Evolutionary conservation across 2,329 filamentous ascomycete species (phyloP).

Genomic region (Arthrinium phaeospermum): DNA sequence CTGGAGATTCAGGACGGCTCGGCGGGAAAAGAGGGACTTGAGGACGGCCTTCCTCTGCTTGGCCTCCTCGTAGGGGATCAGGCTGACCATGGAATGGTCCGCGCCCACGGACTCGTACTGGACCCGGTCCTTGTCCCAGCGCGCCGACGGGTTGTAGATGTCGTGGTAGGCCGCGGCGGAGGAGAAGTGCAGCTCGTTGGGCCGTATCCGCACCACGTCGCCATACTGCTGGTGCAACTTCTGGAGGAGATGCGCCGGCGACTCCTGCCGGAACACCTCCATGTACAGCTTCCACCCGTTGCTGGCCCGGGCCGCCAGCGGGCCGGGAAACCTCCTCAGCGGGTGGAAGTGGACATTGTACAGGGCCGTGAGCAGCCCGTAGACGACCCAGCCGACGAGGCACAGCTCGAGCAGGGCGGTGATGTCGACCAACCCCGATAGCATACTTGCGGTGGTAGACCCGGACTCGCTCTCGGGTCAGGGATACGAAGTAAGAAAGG

Average conservation of each 20-base stretch:
- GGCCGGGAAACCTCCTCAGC: conserved; percentile 6
- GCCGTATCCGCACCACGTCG: conserved; percentile 17
- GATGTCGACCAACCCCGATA: background rate
- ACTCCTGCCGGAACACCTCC: conserved; percentile 17
- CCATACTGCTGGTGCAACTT: conserved; percentile 19
- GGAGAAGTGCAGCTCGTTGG: conserved; percentile 17
- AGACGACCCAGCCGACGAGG: background rate
- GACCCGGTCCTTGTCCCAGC: conserved; percentile 20
- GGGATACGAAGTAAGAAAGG: background rate
- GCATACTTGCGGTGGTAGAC: background rate
- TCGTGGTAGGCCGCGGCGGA: conserved; percentile 5
- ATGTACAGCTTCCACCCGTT: conserved; percentile 19
- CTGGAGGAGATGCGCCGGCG: conserved; percentile 7
- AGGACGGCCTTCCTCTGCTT: conserved; percentile 18
- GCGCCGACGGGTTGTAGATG: conserved; percentile 12
- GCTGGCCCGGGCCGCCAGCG: conserved; percentile 13
- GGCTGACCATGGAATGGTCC: background rate
- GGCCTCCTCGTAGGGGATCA: conserved; percentile 9
- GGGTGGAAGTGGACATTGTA: conserved; percentile 18
- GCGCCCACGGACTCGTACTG: conserved; percentile 14
- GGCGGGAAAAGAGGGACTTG: conserved; percentile 11
- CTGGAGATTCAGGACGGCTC: conserved; percentile 1
- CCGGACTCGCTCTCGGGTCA: background rate
- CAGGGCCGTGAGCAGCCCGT: background rate
- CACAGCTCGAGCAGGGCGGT: background rate